phyloP scores from a whole-genome alignment of 345 rosid genomes.

The Lagerstroemia speciosa region DNA sequence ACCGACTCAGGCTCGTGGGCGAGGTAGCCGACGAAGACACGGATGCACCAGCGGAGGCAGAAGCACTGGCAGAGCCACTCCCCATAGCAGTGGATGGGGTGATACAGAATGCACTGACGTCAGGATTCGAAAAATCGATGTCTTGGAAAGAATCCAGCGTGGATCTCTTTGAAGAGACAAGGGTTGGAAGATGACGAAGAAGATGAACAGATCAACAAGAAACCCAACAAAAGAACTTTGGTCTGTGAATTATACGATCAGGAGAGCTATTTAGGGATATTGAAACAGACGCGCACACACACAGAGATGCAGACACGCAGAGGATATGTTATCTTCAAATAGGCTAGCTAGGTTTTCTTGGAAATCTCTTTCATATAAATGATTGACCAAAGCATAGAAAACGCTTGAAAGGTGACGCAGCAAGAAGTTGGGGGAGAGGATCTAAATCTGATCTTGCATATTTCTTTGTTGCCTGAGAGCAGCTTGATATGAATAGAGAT shows the following conservation, averaged over 20 bases:
- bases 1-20: slow-evolving; percentile 60
- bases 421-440: too few species aligned
- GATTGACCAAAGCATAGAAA: not conserved
- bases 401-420: not conserved
- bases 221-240: not conserved
- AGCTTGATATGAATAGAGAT: not conserved
- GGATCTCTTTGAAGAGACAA: not conserved
- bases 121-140: slow-evolving; percentile 20
- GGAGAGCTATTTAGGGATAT: too few species aligned
- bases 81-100: not conserved
- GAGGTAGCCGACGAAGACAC: slow-evolving; percentile 40
- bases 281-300: too few species aligned
- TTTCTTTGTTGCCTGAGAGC: not conserved
- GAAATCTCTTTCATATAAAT: not conserved
- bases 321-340: not conserved
- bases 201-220: not conserved
- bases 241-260: not conserved
- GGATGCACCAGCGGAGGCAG: slow-evolving; percentile 17
- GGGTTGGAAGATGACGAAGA: not conserved
- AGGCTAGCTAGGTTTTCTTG: not conserved
- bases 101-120: not conserved
- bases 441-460: not conserved
- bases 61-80: not conserved
- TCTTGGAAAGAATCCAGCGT: slow-evolving; percentile 40
- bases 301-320: too few species aligned